Evolutionary conservation across 106 monocot genomes (phyloP).

Genomic region (Xerophyta viscosa): DNA sequence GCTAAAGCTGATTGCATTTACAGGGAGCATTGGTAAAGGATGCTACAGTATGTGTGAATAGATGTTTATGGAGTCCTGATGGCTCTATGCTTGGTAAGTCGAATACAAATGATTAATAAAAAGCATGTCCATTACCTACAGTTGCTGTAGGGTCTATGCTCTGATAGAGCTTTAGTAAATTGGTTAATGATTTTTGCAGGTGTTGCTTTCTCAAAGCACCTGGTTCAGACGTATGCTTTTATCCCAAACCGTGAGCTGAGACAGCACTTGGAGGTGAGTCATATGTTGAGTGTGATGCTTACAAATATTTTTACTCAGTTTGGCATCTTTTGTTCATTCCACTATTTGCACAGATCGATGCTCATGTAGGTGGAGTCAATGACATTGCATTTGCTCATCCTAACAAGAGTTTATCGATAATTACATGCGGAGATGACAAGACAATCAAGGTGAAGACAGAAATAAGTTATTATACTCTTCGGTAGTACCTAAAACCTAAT

Average conservation of each 20-base stretch:
- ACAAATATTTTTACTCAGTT: too few relatives aligned
- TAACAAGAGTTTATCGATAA: slow-evolving; percentile 71
- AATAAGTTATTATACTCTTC: not conserved
- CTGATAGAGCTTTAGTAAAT: too few relatives aligned
- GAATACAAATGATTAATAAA: not conserved
- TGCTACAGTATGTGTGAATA: slow-evolving; percentile 81
- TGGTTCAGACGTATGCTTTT: slow-evolving; percentile 84
- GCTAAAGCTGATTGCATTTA: not conserved
- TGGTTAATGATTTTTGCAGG: too few relatives aligned
- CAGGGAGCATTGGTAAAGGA: slow-evolving; percentile 88
- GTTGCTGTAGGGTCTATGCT: too few relatives aligned
- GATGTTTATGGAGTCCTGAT: slow-evolving; percentile 98
- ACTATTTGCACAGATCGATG: slow-evolving; percentile 73
- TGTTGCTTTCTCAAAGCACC: slow-evolving; percentile 97
- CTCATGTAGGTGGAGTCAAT: slow-evolving; percentile 92
- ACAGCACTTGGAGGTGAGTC: slow-evolving; percentile 73
- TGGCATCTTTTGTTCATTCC: not conserved
- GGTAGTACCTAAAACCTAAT: too few relatives aligned
- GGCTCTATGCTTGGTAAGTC: slow-evolving; percentile 73
- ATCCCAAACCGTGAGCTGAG: slow-evolving; percentile 76
- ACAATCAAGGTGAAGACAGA: slow-evolving; percentile 41
- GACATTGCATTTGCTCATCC: slow-evolving; percentile 96
- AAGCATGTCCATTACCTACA: not conserved
- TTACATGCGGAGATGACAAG: slow-evolving; percentile 85
- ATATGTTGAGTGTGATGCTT: too few relatives aligned